phyloP scores from a whole-genome alignment of 108 stramenopile species.

The Cyclostephanos invisitatus region DNA sequence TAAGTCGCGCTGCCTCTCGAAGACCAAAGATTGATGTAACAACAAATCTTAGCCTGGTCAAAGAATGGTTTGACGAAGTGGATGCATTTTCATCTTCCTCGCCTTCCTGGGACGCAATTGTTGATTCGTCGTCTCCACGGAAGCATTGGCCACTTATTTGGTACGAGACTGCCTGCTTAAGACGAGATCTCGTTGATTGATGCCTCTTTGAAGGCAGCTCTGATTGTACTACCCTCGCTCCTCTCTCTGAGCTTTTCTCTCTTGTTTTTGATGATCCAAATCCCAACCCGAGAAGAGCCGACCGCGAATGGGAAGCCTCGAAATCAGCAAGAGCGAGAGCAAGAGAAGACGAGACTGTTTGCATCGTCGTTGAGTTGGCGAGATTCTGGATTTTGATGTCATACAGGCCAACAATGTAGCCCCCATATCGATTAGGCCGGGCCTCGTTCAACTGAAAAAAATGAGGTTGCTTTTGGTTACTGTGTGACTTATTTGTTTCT shows the following conservation, averaged over 20 bases:
- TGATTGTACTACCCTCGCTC: not conserved
- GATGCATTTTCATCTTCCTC: conserved; percentile 59
- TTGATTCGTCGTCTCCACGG: conserved; percentile 38
- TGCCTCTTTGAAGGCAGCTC: conserved; percentile 33
- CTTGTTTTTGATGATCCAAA: conserved; percentile 6
- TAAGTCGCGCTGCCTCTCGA: conserved; percentile 69
- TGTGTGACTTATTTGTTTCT: conserved; percentile 11
- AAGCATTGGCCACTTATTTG: conserved; percentile 48
- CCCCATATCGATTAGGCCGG: conserved; percentile 8
- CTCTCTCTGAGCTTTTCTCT: conserved; percentile 1
- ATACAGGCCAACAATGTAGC: conserved; percentile 46
- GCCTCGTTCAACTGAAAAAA: conserved; percentile 24
- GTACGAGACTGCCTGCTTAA: conserved; percentile 36
- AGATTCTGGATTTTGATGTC: conserved; percentile 77
- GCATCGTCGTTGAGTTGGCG: conserved; percentile 73
- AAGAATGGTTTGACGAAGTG: conserved; percentile 61
- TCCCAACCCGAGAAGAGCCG: conserved; percentile 55
- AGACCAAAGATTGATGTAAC: conserved; percentile 78
- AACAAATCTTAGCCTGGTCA: conserved; percentile 70
- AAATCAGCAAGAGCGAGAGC: conserved; percentile 77
- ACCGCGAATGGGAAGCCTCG: conserved; percentile 69
- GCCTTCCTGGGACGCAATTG: conserved; percentile 51
- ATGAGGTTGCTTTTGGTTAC: conserved; percentile 6
- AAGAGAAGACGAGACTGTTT: conserved; percentile 77
- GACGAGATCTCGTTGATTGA: conserved; percentile 18